A percentile compares a stretch with the other conserved stretches of the same genome.
Conservation (phyloP, 352 stramenopile species). For the Pythium sukuiense region DNA sequence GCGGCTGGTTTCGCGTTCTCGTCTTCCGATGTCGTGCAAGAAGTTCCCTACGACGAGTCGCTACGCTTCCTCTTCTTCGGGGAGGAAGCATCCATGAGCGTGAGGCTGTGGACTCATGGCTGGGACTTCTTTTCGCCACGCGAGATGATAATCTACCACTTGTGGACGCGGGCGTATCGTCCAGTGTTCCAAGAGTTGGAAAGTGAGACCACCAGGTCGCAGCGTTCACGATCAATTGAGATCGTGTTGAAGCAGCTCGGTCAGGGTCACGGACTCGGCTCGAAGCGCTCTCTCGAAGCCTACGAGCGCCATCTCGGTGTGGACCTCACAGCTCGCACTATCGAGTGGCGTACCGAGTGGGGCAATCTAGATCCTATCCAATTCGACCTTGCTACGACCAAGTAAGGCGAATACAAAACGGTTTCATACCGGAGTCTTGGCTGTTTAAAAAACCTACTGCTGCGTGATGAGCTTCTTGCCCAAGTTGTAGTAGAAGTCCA, state of each 20-base stretch:
- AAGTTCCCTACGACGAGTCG: constrained; percentile 86
- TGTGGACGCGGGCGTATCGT: constrained; percentile 85
- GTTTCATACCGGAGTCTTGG: not conserved
- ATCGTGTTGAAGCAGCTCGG: constrained; percentile 19
- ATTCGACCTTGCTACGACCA: constrained; percentile 45
- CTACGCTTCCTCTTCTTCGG: constrained; percentile 94
- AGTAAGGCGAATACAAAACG: constrained; percentile 5
- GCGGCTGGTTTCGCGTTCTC: constrained; percentile 78
- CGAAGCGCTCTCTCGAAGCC: constrained; percentile 35
- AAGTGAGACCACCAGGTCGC: constrained; percentile 30
- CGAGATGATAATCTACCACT: constrained; percentile 81
- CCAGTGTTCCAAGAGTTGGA: constrained; percentile 77
- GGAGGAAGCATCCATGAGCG: constrained; percentile 92
- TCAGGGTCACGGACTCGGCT: constrained; percentile 29
- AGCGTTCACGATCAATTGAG: constrained; percentile 34
- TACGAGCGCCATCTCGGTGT: constrained; percentile 62
- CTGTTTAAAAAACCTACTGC: constrained; percentile 29
- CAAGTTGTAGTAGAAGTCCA: constrained; percentile 72
- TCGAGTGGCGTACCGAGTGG: constrained; percentile 64
- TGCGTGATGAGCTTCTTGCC: constrained; percentile 66
- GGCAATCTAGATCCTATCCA: constrained; percentile 55
- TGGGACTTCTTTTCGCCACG: constrained; percentile 91
- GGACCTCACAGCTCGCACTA: constrained; percentile 36
- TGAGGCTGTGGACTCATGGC: constrained; percentile 86
- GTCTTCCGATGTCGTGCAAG: constrained; percentile 39